A percentile compares a stretch with the other conserved stretches of the same genome.
Conservation (phyloP, 2,329 filamentous ascomycete genomes). For the Atkinsonella hypoxylon region DNA sequence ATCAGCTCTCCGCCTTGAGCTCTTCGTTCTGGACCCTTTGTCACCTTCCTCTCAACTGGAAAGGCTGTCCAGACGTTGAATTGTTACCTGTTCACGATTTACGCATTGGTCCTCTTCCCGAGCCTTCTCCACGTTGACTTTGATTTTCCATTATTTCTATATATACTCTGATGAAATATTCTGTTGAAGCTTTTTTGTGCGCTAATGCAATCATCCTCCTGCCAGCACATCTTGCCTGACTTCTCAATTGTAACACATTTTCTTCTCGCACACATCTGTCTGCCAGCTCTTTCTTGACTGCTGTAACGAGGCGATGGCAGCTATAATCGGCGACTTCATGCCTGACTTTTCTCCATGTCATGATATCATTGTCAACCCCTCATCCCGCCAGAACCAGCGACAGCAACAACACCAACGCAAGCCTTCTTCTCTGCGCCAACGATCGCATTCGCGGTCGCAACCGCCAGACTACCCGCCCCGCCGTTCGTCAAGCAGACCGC, state of each 20-base stretch:
- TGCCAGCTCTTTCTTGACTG: constrained; percentile 2
- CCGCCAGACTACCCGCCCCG: constrained; percentile 11
- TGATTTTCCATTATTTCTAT: not conserved
- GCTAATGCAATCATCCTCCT: constrained; percentile 1
- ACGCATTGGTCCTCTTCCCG: not conserved
- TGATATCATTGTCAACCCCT: constrained; percentile 50
- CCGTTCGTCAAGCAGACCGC: constrained; percentile 19
- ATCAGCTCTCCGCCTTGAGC: not conserved
- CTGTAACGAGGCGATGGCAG: constrained; percentile 42
- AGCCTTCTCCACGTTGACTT: not conserved
- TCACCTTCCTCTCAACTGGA: not conserved
- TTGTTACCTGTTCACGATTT: not conserved
- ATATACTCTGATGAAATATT: not conserved
- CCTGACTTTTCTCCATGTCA: constrained; percentile 60
- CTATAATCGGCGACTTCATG: constrained; percentile 59
- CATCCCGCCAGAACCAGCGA: constrained; percentile 34
- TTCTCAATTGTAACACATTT: not conserved
- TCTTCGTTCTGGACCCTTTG: not conserved
- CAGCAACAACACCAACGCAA: constrained; percentile 14
- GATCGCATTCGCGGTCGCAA: constrained; percentile 10
- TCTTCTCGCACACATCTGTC: not conserved
- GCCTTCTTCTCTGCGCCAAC: constrained; percentile 13
- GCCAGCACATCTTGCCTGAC: constrained; percentile 1
- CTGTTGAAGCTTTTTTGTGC: not conserved
- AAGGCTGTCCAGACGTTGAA: not conserved